Base-by-base conservation (phyloP, 2,329 filamentous ascomycete species). In the Talaromyces sp. region DNA sequence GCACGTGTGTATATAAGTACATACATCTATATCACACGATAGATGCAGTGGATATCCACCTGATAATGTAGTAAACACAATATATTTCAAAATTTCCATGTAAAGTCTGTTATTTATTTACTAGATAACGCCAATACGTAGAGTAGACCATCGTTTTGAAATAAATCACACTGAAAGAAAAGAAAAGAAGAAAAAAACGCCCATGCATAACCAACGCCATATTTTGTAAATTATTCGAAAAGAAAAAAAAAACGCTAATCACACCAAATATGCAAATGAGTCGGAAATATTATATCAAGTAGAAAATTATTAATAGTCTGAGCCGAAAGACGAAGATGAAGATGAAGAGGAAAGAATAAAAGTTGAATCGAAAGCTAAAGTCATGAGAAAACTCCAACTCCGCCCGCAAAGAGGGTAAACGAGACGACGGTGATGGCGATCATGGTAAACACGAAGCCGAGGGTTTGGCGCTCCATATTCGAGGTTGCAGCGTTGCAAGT, bases 371-470 rank as follows among this genome's bases (percentile, higher is more conserved):
- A n/a, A 18, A n/a, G 14, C 7, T 28, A 58, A 18, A 33, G 59
- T 57, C 14, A 63, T 33, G 67, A 65, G 56, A 76, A 70, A 42
- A 74, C 57, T 27, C 78, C 79, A 59, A 78, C 74, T 16, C 73
- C 78, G 47, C 75, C 74, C 36, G 75, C 77, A 64, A 82, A 82
- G 77, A 79, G 80, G 47, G 83, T 80, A 68, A 88, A 87, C 5
- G 84, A 86, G 36, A 82, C 72, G 31, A 87, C 68, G 5, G 85
- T 87, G 57, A 87, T 79, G 33, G 77, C 73, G 23, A 78, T 79
- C 74, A 86, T 87, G 63, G 82, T 78, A 63, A 86, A 66, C 61
- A 86, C 73, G 64, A 86, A 82, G 60, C 79, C 80, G 52, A 88
- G 69, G 0, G 83, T 84, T 68, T 85, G 79, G 56, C 78, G 79